Percentiles rank a stretch among this genome's conserved stretches.
phyloP scores from a whole-genome alignment of 1,284 basidiomycete species.

The Inonotus hispidus region DNA sequence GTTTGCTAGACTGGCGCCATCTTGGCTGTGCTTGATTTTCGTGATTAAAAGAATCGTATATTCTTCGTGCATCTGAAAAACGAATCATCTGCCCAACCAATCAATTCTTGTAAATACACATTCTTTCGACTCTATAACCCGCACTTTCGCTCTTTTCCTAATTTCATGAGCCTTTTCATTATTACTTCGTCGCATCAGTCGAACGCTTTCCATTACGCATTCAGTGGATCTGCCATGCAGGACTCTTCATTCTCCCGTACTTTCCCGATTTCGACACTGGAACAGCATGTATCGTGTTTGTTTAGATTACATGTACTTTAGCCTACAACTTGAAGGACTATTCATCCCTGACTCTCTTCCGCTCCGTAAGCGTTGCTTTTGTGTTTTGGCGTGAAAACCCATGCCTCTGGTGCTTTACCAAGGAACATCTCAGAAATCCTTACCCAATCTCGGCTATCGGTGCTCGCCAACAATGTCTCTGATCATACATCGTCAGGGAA shows the following conservation, averaged over 20 bases:
- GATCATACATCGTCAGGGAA: not conserved
- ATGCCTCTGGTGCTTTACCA: constrained; percentile 61
- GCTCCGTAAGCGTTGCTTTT: constrained; percentile 58
- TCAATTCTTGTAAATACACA: no score
- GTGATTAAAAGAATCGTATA: not conserved
- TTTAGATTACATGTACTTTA: no score
- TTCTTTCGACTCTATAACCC: no score
- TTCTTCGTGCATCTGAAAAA: not conserved
- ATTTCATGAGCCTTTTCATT: no score
- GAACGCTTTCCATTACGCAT: no score
- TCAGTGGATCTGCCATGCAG: no score
- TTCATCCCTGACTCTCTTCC: not conserved
- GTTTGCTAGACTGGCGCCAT: constrained; percentile 4
- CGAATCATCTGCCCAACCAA: no score
- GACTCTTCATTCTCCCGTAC: no score
- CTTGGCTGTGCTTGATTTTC: constrained; percentile 8
- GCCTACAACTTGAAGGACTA: not conserved
- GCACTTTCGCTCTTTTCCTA: no score
- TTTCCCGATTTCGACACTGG: no score
- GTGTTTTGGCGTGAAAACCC: constrained; percentile 71
- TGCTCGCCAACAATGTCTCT: constrained; percentile 84
- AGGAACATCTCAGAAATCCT: constrained; percentile 94
- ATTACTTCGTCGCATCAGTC: no score
- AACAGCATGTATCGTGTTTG: no score
- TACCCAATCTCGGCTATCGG: constrained; percentile 88